Percentiles rank a stretch among this genome's conserved stretches.
These are phyloP conservation scores for Spinacia oleracea DNA, from an alignment of 179 eudicot species.

Conservation along the genomic window DNA sequence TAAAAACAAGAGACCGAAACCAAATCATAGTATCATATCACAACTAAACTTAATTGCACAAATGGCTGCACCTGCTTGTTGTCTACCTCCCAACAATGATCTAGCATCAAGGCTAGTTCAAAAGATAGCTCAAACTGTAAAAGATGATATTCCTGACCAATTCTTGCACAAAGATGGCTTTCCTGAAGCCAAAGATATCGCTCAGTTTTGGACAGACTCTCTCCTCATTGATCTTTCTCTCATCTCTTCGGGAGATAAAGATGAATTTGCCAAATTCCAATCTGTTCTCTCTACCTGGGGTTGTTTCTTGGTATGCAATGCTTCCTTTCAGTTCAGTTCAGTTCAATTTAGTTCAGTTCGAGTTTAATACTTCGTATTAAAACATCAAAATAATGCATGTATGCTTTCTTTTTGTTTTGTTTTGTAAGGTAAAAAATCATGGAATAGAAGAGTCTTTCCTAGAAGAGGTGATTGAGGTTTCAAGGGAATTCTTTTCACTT, in stretches of 20 bases:
- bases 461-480: conserved; percentile 17
- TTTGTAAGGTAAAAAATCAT: conserved; percentile 15
- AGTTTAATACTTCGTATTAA: too few species aligned
- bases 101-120: conserved; percentile 4
- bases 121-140: background rate
- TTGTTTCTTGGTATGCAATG: conserved; percentile 27
- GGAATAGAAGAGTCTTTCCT: conserved; percentile 1
- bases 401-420: background rate
- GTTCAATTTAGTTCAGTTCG: background rate
- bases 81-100: background rate
- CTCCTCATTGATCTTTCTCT: conserved; percentile 31
- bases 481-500: conserved; percentile 18
- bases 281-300: conserved; percentile 47
- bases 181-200: background rate
- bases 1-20: too few species aligned
- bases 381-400: background rate
- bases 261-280: conserved; percentile 28
- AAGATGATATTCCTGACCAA: conserved; percentile 22
- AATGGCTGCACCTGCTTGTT: too few species aligned
- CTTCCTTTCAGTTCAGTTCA: too few species aligned
- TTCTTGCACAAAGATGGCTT: conserved; percentile 24
- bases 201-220: conserved; percentile 22
- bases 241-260: conserved; percentile 9
- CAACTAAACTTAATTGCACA: too few species aligned
- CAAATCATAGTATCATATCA: too few species aligned